Evolutionary conservation across 306 rosid genomes (phyloP).

Genomic region (Medicago truncatula): MtrunA17r5.0-ANR NC_053044.1:40650501-40651000

Average conservation of each 20-base stretch:
- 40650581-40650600: not conserved
- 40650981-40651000: not conserved
- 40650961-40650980: not conserved
- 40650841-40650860: too few relatives aligned
- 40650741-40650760: too few relatives aligned
- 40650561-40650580: not conserved
- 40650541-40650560: too few relatives aligned
- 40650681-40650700: not conserved
- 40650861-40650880: not conserved
- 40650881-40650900: not conserved
- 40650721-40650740: not conserved
- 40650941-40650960: not conserved
- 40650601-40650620: not conserved
- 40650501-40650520: too few relatives aligned
- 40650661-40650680: not conserved
- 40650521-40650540: too few relatives aligned
- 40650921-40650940: not conserved
- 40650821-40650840: not conserved
- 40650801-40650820: not conserved
- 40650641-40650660: not conserved
- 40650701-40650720: not conserved
- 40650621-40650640: not conserved
- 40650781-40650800: not conserved
- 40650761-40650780: too few relatives aligned
- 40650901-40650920: not conserved